Conservation (phyloP, 805 yeast genomes). For the Teunomyces funiuensis region DNA sequence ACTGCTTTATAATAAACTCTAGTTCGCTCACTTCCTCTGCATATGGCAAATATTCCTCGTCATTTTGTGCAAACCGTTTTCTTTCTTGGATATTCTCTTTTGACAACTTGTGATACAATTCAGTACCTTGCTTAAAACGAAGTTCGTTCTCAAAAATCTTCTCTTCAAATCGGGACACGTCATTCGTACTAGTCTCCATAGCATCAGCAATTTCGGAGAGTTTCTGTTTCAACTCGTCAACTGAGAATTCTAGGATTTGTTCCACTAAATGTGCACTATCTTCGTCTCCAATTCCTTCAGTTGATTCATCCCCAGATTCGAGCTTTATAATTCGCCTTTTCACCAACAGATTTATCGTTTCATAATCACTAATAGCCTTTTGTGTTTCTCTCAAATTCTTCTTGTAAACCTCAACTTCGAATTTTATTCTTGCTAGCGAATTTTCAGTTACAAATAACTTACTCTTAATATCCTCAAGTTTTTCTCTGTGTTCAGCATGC, state of each 20-base stretch:
- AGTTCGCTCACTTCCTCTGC: constrained; percentile 54
- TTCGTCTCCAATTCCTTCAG: constrained; percentile 15
- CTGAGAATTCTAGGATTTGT: constrained; percentile 12
- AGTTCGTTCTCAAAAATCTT: constrained; percentile 8
- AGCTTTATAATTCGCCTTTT: constrained; percentile 15
- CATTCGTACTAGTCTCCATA: constrained; percentile 7
- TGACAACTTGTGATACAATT: constrained; percentile 10
- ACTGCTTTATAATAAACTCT: constrained; percentile 74
- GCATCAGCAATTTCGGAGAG: constrained; percentile 11
- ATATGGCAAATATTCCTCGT: constrained; percentile 25
- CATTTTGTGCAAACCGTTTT: constrained; percentile 13
- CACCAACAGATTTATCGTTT: constrained; percentile 12
- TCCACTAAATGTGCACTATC: constrained; percentile 12
- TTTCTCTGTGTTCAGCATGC: constrained; percentile 10
- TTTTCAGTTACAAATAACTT: constrained; percentile 18
- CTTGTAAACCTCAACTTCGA: constrained; percentile 18
- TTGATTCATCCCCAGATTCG: constrained; percentile 20
- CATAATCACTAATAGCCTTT: constrained; percentile 14
- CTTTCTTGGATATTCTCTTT: constrained; percentile 9
- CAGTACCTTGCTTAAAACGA: constrained; percentile 11
- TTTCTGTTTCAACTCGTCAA: constrained; percentile 12
- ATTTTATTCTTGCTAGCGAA: constrained; percentile 15
- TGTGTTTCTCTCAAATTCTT: constrained; percentile 11
- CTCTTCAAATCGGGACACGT: constrained; percentile 9
- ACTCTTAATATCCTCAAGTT: constrained; percentile 15